Conservation (phyloP, 305 asterid species). For the Euphrasia arctica region DNA sequence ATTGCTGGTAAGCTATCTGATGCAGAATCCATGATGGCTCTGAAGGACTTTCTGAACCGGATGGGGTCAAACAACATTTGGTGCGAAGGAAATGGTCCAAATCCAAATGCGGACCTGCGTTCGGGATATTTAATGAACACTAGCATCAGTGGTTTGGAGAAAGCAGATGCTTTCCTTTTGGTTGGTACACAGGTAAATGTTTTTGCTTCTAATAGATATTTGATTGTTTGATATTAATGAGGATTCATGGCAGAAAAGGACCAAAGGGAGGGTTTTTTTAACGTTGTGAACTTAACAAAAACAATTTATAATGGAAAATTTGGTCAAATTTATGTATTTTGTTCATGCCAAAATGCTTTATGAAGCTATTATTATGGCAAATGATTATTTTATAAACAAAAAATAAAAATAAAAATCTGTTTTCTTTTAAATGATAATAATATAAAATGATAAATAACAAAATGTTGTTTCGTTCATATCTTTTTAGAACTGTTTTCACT, state of each 20-base stretch:
- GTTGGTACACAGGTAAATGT: conserved; percentile 92
- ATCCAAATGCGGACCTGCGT: conserved; percentile 86
- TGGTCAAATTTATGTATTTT: no score
- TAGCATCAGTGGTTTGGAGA: conserved; percentile 89
- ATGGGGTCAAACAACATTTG: conserved; percentile 90
- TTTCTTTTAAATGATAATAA: no score
- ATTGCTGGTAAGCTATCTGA: conserved; percentile 95
- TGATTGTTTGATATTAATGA: conserved; percentile 15
- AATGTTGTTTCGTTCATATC: no score
- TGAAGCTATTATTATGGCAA: no score
- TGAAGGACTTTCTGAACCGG: conserved; percentile 67
- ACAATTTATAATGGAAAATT: no score
- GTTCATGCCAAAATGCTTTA: no score
- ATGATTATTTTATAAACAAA: no score
- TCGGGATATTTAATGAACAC: conserved; percentile 95
- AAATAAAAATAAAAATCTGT: no score
- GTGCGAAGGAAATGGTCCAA: conserved; percentile 93
- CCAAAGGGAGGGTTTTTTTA: neutral
- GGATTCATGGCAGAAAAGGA: no score
- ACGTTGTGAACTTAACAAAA: no score
- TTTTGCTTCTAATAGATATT: conserved; percentile 19
- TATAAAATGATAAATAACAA: no score
- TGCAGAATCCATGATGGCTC: conserved; percentile 93
- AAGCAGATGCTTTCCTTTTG: conserved; percentile 89
- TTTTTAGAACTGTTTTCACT: no score